These are phyloP conservation scores for Dendrobium chrysotoxum DNA, from an alignment of 106 monocot species.

Conservation along the genomic window DNA sequence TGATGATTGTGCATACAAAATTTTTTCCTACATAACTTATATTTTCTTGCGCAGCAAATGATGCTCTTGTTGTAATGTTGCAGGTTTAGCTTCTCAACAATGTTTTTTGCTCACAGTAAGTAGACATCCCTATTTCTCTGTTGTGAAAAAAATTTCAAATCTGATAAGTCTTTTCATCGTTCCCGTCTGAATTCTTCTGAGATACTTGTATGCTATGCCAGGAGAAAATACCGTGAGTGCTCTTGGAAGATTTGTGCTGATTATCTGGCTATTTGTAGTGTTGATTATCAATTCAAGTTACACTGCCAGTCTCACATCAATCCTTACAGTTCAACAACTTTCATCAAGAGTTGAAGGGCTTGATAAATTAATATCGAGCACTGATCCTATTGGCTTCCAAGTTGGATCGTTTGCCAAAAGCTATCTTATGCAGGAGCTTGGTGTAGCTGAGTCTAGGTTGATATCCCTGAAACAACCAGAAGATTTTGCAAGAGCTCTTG, in stretches of 20 bases:
- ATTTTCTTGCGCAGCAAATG: neutral
- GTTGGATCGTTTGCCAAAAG: conserved; percentile 65
- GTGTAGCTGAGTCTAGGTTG: conserved; percentile 55
- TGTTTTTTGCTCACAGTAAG: conserved; percentile 98
- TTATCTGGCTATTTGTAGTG: conserved; percentile 91
- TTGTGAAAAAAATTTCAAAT: neutral
- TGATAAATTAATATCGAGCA: conserved; percentile 62
- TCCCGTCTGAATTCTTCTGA: neutral
- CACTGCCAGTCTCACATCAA: conserved; percentile 90
- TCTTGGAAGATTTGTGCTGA: conserved; percentile 69
- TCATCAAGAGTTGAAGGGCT: conserved; percentile 62
- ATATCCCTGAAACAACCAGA: conserved; percentile 38
- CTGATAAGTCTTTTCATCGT: neutral
- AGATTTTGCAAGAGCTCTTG: conserved; percentile 62
- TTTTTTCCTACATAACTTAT: neutral
- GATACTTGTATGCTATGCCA: conserved; percentile 18
- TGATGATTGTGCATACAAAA: neutral
- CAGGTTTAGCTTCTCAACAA: conserved; percentile 99
- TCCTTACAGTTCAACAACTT: conserved; percentile 89
- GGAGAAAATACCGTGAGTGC: conserved; percentile 70
- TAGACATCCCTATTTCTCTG: neutral
- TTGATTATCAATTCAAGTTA: conserved; percentile 92
- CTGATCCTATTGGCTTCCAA: conserved; percentile 72
- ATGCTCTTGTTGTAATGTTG: conserved; percentile 15
- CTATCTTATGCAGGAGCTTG: conserved; percentile 67